Evolutionary conservation across 2,329 filamentous ascomycete genomes (phyloP), one percentile per base, ranked within the genome.

Genomic region (Colletotrichum coccodes): DNA sequence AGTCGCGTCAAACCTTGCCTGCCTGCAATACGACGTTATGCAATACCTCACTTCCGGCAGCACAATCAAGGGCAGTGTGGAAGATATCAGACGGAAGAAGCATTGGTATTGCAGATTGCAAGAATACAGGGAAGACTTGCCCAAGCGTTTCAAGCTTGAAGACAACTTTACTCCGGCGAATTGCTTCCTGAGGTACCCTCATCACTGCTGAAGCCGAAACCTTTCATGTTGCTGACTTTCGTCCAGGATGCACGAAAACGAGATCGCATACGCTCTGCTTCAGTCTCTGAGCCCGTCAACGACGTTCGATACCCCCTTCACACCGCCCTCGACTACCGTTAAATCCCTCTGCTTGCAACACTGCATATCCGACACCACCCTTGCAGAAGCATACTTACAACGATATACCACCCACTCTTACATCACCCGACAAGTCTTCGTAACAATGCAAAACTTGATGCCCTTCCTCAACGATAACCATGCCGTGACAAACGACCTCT

Each of bases 191-290:
- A 65, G 66, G 66, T 60, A 16, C 2, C n/a, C 6, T 1, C 5
- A 2, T 14, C 7, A n/a, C n/a, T 2, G n/a, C 18, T 5, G 12
- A n/a, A n/a, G 6, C 42, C 12, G 12, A 6, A n/a, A 8, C 12
- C 12, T 0, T 32, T 4, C 6, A 26, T 5, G 9, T 30, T 34
- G 14, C 36, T 61, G 4, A 61, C 34, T 7, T 12, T 11, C n/a
- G 7, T n/a, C 6, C 1, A 69, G 66, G 49, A 69, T 69, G 61
- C 62, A 69, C 14, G 66, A 69, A 4, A 69, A 69, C 28, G 66
- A 69, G n/a, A 36, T 69, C 3, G 66, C 66, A 28, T 69, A 69
- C 44, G 7, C 49, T 4, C 47, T 69, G 8, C 62, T 69, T 1
- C 56, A 65, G 26, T 49, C 66, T 6, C 62, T 69, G 4, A 32